phyloP scores from a whole-genome alignment of 176 grass and related monocot genomes.

The Secale cereale region DNA sequence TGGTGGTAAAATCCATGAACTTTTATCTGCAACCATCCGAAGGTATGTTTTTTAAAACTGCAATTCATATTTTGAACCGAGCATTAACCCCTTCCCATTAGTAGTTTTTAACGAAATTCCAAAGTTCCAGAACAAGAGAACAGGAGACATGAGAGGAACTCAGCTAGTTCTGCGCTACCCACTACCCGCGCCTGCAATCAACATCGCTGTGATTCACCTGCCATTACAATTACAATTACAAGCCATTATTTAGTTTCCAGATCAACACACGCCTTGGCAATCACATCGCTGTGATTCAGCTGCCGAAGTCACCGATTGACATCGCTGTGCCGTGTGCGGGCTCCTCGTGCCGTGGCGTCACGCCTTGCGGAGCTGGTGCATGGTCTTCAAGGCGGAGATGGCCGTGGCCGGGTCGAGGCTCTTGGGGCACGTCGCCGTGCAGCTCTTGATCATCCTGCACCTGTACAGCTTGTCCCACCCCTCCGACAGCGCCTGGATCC shows the following conservation, averaged over 20 bases:
- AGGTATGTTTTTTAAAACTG: too few relatives aligned
- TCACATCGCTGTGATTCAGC: neutral
- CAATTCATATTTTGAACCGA: too few relatives aligned
- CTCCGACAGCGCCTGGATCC: slow-evolving; percentile 61
- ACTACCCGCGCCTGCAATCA: too few relatives aligned
- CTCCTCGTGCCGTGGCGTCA: neutral
- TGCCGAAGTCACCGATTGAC: neutral
- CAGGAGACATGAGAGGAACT: too few relatives aligned
- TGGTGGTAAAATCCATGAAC: too few relatives aligned
- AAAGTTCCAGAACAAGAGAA: too few relatives aligned
- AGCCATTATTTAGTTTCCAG: neutral
- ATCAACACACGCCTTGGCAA: neutral
- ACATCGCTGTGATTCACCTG: too few relatives aligned
- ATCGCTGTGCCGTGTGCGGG: neutral
- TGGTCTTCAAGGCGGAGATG: slow-evolving; percentile 49
- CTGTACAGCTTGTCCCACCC: slow-evolving; percentile 57
- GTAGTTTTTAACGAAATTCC: too few relatives aligned
- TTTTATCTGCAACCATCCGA: too few relatives aligned
- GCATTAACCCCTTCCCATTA: too few relatives aligned
- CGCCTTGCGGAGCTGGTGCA: slow-evolving; percentile 46
- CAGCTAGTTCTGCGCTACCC: too few relatives aligned
- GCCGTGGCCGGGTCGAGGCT: slow-evolving; percentile 63
- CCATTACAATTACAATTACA: too few relatives aligned
- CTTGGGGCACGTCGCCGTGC: slow-evolving; percentile 74
- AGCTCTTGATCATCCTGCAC: slow-evolving; percentile 76